Evolutionary conservation across 2,329 filamentous ascomycete species (phyloP), one percentile per base, ranked within the genome.

Genomic region (Moelleriella libera): DNA sequence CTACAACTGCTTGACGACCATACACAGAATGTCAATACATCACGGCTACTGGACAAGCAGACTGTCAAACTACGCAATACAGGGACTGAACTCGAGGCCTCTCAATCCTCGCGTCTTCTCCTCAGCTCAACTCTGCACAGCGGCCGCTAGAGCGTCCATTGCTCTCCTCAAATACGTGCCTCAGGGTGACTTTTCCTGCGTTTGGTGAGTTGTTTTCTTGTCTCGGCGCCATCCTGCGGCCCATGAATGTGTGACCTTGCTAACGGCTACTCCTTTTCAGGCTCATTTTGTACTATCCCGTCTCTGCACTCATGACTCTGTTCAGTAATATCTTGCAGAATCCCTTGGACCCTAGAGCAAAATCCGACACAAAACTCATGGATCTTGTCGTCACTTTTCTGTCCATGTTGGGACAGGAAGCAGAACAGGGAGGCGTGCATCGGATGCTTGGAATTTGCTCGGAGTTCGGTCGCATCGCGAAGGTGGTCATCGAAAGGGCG

Each of bases 1-100:
- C 65, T 97, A 97, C 70, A 98, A 98, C 63, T 96, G 89, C 57
- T 68, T 98, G 46, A 96, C 90, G 1, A 98, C 92, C 0, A 96
- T 98, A 53, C 92, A 98, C 63, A 86, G 92, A 46, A 98, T 97
- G 92, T 94, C 88, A 41, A 85, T 97, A 31, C 92, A 97, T 57
- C 89, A 96, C 60, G 92, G 92, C 11, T 96, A 95, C 67, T 98
- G 92, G 92, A 97, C 90, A 1, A 96, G 87, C 59, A 80, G 92
- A 39, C 68, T 98, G 41, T 94, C 89, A 39, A 90, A 97, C 58
- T 97, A 88, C 59, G 92, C 92, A 12, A 92, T 97, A 48, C 87
- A 95, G 63, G 92, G 92, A 1, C 71, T 96, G 41, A 97, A 97
- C 62, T 83, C 89, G 0, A 77, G 85, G 53, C 89, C 92, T 1